phyloP scores from a whole-genome alignment of 345 rosid species.

The Rubroshorea leprosula region DNA sequence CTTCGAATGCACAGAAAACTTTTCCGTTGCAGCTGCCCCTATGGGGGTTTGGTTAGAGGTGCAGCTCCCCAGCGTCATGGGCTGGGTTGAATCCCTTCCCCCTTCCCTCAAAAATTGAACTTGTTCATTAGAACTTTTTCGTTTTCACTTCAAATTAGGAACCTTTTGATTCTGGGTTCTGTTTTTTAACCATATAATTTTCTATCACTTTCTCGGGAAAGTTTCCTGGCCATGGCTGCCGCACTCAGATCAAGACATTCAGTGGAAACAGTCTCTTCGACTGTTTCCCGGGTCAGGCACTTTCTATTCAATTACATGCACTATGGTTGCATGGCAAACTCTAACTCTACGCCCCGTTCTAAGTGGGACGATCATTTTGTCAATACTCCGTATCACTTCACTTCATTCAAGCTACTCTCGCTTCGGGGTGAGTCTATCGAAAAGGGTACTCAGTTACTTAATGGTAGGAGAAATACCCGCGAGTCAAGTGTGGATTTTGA shows the following conservation, averaged over 20 bases:
- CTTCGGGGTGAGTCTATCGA: slow-evolving; percentile 48
- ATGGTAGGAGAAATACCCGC: slow-evolving; percentile 24
- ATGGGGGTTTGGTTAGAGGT: too few relatives aligned
- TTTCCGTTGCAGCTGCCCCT: too few relatives aligned
- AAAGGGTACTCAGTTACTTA: slow-evolving; percentile 36
- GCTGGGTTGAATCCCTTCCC: too few relatives aligned
- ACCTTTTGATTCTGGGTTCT: not conserved
- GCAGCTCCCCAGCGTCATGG: too few relatives aligned
- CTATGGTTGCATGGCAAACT: slow-evolving; percentile 37
- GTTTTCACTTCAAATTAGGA: not conserved
- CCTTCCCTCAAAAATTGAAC: too few relatives aligned
- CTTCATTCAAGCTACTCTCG: slow-evolving; percentile 56
- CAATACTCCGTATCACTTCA: slow-evolving; percentile 37
- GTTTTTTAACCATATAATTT: not conserved
- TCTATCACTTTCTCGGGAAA: not conserved
- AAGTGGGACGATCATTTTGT: slow-evolving; percentile 44
- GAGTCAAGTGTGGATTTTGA: slow-evolving; percentile 20
- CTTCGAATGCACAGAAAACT: not conserved
- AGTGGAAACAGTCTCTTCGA: slow-evolving; percentile 50
- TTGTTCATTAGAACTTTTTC: not conserved
- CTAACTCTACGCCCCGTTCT: slow-evolving; percentile 32
- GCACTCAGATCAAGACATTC: slow-evolving; percentile 66
- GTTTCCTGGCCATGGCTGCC: slow-evolving; percentile 48
- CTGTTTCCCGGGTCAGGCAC: slow-evolving; percentile 60
- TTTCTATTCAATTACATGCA: slow-evolving; percentile 47